Evolutionary conservation across 1,284 basidiomycete genomes (phyloP).

Genomic region (Melanopsichium pennsylvanicum): DNA sequence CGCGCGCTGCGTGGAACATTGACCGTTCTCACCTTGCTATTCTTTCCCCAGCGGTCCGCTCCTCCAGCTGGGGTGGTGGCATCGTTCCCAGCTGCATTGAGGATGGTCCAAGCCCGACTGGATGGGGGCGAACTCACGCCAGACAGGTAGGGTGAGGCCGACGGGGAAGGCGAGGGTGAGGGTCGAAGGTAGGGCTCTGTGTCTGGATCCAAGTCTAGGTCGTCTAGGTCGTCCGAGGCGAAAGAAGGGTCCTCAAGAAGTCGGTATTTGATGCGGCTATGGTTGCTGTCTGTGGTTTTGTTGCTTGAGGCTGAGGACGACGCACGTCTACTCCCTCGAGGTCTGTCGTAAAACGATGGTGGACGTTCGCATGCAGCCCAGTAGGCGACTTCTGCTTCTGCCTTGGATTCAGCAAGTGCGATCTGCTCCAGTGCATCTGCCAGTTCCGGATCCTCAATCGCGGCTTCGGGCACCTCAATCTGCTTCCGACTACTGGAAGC

Average conservation of each 20-base stretch:
- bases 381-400: slow-evolving; percentile 17
- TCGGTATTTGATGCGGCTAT: background rate
- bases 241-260: slow-evolving; percentile 32
- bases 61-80: slow-evolving; percentile 26
- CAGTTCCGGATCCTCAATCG: slow-evolving; percentile 44
- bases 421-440: slow-evolving; percentile 54
- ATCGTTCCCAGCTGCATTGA: slow-evolving; percentile 35
- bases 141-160: slow-evolving; percentile 35
- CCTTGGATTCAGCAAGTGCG: slow-evolving; percentile 44
- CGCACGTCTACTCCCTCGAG: slow-evolving; percentile 1
- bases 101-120: slow-evolving; percentile 59
- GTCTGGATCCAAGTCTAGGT: slow-evolving; percentile 11
- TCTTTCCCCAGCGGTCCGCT: slow-evolving; percentile 31
- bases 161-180: slow-evolving; percentile 36
- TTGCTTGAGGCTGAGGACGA: background rate
- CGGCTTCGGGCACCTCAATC: slow-evolving; percentile 16
- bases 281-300: slow-evolving; percentile 3
- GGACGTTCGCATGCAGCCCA: slow-evolving; percentile 4
- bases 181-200: slow-evolving; percentile 7
- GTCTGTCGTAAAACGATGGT: slow-evolving; percentile 17
- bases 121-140: slow-evolving; percentile 26
- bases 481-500: slow-evolving; percentile 16
- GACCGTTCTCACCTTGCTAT: slow-evolving; percentile 57
- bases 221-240: background rate
- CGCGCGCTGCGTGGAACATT: slow-evolving; percentile 47